Base-by-base conservation (phyloP, 2,329 filamentous ascomycete genomes). In the Colletotrichum viniferum region DNA sequence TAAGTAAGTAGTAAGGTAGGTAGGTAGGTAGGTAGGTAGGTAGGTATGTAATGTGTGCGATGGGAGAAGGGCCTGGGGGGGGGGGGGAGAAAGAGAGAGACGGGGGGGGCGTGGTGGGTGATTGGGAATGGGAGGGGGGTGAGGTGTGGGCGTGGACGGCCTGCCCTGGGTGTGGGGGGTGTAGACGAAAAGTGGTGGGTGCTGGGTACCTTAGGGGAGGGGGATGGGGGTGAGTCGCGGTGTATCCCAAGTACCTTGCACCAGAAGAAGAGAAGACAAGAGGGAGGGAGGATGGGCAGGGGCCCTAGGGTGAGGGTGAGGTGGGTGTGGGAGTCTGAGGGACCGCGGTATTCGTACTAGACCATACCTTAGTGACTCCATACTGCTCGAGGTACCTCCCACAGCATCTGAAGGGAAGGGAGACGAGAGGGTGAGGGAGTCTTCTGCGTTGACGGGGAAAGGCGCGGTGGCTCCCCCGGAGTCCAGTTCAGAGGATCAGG, bases 171-270 rank as follows among this genome's bases (percentile, higher is more conserved):
- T 38, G 36, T 43, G 36, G 16, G 36, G 16, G 36, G 36, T 43
- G 36, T 43, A 8, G 7, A 36, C 34, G 36, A 43, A 10, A 43
- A 9, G 36, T 43, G 16, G 36, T 43, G 36, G 36, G 16, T 43
- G 36, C 36, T 43, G 16, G 36, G 36, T n/a, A 43, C 36, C 36
- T 43, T 13, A 30, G 69, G 61, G 10, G 18, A 30, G 62, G 43
- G 52, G 21, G 21, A 66, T 71, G 71, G 66, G 73, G 66, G 75
- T 64, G 76, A 77, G 67, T 76, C 69, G 76, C 73, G 69, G 76
- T 74, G 76, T 43, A n/a, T 43, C 36, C 4, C 16, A 43, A 18
- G 36, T 43, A n/a, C 36, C 36, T 43, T 43, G 36, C 36, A 74
- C 73, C 64, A 73, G 13, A 30, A 58, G 70, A 68, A 61, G 58